A percentile compares a stretch with the other conserved stretches of the same genome.
phyloP scores from a whole-genome alignment of 2,329 filamentous ascomycete species.

The Calonectria hawksworthii region DNA sequence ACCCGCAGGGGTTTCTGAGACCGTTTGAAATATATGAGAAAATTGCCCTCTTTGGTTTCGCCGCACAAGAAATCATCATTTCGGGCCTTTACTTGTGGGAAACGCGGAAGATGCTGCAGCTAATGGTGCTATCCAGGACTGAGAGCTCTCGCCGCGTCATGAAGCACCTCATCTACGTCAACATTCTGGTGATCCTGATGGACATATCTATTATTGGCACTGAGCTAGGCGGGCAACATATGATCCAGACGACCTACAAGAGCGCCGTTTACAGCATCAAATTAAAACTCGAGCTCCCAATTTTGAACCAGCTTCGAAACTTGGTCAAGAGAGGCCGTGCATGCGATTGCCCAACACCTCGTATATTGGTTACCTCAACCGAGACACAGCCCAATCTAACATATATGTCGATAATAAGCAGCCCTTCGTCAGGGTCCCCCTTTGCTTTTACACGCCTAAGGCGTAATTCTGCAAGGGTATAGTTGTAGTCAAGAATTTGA shows the following conservation, averaged over 20 bases:
- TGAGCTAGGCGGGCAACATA: slow-evolving; percentile 10
- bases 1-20: slow-evolving; percentile 49
- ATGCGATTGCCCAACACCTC: neutral
- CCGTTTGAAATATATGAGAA: slow-evolving; percentile 20
- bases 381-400: neutral
- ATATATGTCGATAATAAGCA: neutral
- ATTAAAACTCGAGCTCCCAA: slow-evolving; percentile 18
- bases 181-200: slow-evolving; percentile 17
- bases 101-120: slow-evolving; percentile 16
- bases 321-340: neutral
- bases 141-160: neutral
- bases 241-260: slow-evolving; percentile 25
- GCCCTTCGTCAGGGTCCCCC: neutral
- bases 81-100: slow-evolving; percentile 21
- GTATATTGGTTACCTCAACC: neutral
- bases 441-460: neutral
- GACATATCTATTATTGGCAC: slow-evolving; percentile 17
- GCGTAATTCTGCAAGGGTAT: neutral
- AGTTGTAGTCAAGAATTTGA: neutral
- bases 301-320: slow-evolving; percentile 7
- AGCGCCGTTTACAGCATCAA: slow-evolving; percentile 23
- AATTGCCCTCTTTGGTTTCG: slow-evolving; percentile 15
- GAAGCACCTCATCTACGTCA: slow-evolving; percentile 22
- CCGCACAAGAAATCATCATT: slow-evolving; percentile 23
- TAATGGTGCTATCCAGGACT: neutral